phyloP scores from a whole-genome alignment of 768 basidiomycete genomes.

The Tylopilus cervinicoccineus region DNA sequence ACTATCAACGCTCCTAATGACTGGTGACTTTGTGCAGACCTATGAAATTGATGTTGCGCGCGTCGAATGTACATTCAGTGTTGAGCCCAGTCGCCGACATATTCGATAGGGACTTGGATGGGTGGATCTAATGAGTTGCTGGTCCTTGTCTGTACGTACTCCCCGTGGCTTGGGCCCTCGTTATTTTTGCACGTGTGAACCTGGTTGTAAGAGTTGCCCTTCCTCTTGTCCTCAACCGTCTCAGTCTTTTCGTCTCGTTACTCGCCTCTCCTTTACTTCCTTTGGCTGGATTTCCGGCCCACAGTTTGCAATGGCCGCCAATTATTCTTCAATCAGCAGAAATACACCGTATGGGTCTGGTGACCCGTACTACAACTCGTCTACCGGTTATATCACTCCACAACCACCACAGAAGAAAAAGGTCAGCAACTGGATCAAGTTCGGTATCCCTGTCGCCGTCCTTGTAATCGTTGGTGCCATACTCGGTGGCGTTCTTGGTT shows the following conservation, averaged over 20 bases:
- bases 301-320: slow-evolving; percentile 36
- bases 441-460: slow-evolving; percentile 64
- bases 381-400: slow-evolving; percentile 66
- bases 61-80: background rate
- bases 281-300: slow-evolving; percentile 14
- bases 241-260: slow-evolving; percentile 10
- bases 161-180: background rate
- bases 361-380: slow-evolving; percentile 66
- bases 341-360: slow-evolving; percentile 52
- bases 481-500: slow-evolving; percentile 78
- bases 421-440: slow-evolving; percentile 69
- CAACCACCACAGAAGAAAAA: slow-evolving; percentile 43
- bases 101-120: background rate
- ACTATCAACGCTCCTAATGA: background rate
- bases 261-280: slow-evolving; percentile 23
- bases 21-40: slow-evolving; percentile 19
- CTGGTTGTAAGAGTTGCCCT: background rate
- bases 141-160: no score
- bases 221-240: slow-evolving; percentile 11
- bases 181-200: slow-evolving; percentile 12
- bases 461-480: slow-evolving; percentile 64
- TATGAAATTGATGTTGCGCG: slow-evolving; percentile 30
- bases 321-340: slow-evolving; percentile 33
- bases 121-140: no score
- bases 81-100: slow-evolving; percentile 3